Evolutionary conservation across 495 filamentous ascomycete genomes (phyloP), one percentile per base, ranked within the genome.

Genomic region (Bryoglossum gracile): DNA sequence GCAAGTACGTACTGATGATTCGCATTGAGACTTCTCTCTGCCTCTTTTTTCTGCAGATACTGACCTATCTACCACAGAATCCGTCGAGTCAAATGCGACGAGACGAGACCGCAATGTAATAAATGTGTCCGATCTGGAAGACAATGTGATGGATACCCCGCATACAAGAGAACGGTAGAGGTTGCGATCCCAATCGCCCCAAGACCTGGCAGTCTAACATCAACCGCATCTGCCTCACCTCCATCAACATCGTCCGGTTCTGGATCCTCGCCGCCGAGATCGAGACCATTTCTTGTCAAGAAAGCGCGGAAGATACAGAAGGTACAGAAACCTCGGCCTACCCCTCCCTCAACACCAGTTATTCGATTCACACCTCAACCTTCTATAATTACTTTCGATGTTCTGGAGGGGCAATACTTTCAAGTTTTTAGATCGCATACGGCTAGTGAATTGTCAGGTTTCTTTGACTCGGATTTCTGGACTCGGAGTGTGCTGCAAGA

Each of bases 21-120:
- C 4, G 14, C 41, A 30, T 43, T 28, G 10, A 14, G 36, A n/a
- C n/a, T n/a, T n/a, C n/a, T 14, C 28, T 17, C 13, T 26, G 25
- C 37, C 37, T 46, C 40, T 22, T 18, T 14, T n/a, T 36, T 8
- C 11, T 41, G 40, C 41, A 21, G 18, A 8, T 25, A 45, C 59
- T 58, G 50, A 45, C 41, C 28, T 36, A 51, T 25, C 4, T 8
- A 3, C n/a, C 28, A 43, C 53, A 83, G 80, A 55, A 73, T 72
- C 40, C 70, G 81, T 34, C 71, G 73, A 53, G 80, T 85, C 22
- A 83, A 84, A 64, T 85, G 81, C 63, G 81, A 79, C 61, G 81
- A 85, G 60, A 68, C 67, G 48, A 78, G 75, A 43, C 80, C 81
- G 3, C 53, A 57, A 3, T 85, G 80, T 55, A 62, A 63, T 25